Evolutionary conservation across 2,329 filamentous ascomycete species (phyloP), one percentile per base, ranked within the genome.

Genomic region (Diaporthe longicolla): DNA sequence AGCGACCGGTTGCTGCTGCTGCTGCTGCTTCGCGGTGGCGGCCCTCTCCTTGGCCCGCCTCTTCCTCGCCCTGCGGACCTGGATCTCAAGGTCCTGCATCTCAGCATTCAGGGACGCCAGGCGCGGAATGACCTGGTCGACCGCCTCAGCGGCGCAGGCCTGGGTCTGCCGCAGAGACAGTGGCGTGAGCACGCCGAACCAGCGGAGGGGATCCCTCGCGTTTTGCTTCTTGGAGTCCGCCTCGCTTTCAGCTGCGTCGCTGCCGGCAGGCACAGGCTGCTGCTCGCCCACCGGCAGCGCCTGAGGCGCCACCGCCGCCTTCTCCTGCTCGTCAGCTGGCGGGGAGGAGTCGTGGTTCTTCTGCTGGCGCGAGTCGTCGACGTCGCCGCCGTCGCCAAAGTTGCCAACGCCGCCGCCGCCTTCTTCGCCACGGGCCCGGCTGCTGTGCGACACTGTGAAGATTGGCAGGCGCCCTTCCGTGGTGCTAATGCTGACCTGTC

Each of bases 61-160:
- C 83, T 91, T 91, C 73, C 87, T 84, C 48, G 88, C 89, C 73
- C 92, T 85, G 50, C 92, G 87, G 71, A 96, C 91, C 77, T 93
- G 89, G 69, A 92, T 90, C 83, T 95, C 93, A 7, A 94, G 80
- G n/a, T 83, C 83, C 19, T 86, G 85, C 88, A 96, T 91, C 78
- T 90, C 87, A 37, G 86, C 85, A 48, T 87, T 85, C n/a, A 93
- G 81, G 1, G 87, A 87, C 9, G 87, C 87, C 11, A 95, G 83
- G 52, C 83, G 82, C 1, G 91, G 88, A 2, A 95, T 82, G 4
- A 92, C 81, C 0, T 86, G 82, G 71, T 91, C 88, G 4, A 94
- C 86, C 0, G 87, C 87, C 50, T 84, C 79, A 32, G 89, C 79
- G 69, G 93, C 91, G 21, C 88, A 85, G 0, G 79, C 77, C 81